Base-by-base conservation (phyloP, 345 rosid species). In the Salix brachista region DNA sequence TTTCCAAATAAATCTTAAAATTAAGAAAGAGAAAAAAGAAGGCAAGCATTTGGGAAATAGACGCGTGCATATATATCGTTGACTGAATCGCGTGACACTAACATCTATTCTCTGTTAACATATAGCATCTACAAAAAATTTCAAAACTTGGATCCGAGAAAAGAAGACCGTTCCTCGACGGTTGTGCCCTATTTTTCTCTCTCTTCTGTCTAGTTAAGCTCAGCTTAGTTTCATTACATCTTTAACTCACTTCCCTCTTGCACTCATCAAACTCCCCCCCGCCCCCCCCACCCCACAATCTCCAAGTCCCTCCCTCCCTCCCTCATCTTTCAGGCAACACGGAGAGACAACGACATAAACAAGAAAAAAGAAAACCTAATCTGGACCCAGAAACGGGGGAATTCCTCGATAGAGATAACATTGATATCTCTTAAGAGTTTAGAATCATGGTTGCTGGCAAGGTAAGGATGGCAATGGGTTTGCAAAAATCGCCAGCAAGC, bases 381-480 rank as follows among this genome's bases (percentile, higher is more conserved):
- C 58, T 21, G 18, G 6, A 18, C 4, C 17, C 52, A 36, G 37
- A 36, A 5, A 36, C 37, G 7, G 46, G 46, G 13, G 13, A 41
- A 8, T 41, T 41, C 46, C 0, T 48, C 54, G 54, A 48, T 48
- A 48, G 21, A 48, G 54, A 48, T 48, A 16, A 4, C 54, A 48
- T 14, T 48, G 21, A 48, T 19, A 36, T 25, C 58, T 39, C 54
- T 61, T 37, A 2, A 14, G 30, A 46, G 14, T 2, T 41, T 23
- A 60, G 56, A 50, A 78, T 84, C 54, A 93, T 96, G 98, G 99
- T 93, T 62, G 91, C 94, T 18, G 98, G 99, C 10, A 96, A 93
- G 79, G 92, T 93, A 52, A 91, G 90, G 79, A 65, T 78, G 34
- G 94, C 97, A 58, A 96, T 96, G 95, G 95, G 98, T 4, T 80